Conservation (phyloP, 805 yeast species). For the Cephaloascus fragrans region DNA sequence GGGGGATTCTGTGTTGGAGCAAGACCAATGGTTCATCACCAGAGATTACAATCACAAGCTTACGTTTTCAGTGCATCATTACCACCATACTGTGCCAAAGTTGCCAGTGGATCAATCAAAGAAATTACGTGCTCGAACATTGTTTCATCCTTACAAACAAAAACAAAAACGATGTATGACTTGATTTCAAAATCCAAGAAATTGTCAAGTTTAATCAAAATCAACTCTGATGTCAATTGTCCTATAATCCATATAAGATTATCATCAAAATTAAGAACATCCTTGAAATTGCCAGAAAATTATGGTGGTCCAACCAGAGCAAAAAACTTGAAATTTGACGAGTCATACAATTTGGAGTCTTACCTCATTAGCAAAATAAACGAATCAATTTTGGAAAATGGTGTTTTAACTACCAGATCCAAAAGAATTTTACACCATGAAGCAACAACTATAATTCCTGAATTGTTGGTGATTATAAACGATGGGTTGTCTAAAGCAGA, state of each 20-base stretch:
- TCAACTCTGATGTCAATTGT: constrained; percentile 50
- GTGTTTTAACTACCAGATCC: constrained; percentile 56
- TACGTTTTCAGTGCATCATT: constrained; percentile 91
- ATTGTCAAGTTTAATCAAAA: constrained; percentile 28
- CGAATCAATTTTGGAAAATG: constrained; percentile 39
- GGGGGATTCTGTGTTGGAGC: constrained; percentile 95
- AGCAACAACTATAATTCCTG: constrained; percentile 56
- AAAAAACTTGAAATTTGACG: constrained; percentile 36
- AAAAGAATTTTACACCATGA: constrained; percentile 65
- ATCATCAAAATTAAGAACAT: constrained; percentile 30
- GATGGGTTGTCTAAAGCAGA: not conserved
- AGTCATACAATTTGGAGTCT: constrained; percentile 41
- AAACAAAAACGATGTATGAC: constrained; percentile 27
- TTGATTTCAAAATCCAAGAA: constrained; percentile 27
- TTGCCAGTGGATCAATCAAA: constrained; percentile 44
- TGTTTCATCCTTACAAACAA: constrained; percentile 24
- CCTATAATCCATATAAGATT: constrained; percentile 66
- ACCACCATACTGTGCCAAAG: constrained; percentile 82
- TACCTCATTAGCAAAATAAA: constrained; percentile 59
- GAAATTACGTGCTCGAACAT: constrained; percentile 29
- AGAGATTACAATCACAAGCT: constrained; percentile 81
- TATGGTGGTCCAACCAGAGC: constrained; percentile 38
- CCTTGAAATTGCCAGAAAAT: constrained; percentile 34
- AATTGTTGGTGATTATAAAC: constrained; percentile 36
- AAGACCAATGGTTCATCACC: constrained; percentile 77